Evolutionary conservation across 169 alveolate species (phyloP), one percentile per base, ranked within the genome.

Genomic region (Babesia divergens): DNA sequence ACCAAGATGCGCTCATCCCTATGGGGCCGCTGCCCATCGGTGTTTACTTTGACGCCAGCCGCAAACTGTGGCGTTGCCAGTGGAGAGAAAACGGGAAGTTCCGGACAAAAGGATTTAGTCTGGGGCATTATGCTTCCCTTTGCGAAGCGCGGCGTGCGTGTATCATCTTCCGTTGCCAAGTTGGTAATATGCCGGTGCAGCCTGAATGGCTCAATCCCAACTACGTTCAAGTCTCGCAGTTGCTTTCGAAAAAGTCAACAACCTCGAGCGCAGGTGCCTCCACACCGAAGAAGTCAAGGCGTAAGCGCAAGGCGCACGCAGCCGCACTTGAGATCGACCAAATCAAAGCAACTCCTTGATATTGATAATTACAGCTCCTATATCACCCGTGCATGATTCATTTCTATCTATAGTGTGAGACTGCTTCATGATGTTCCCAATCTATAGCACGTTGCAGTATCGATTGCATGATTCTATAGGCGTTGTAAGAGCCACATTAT

Each of bases 61-160:
- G 96, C 20, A 90, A 90, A 72, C 83, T 91, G 6, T 91, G 96
- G 96, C 77, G 96, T 35, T 91, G 96, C 71, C 96, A 91, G 72
- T 91, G 96, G 96, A 79, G 93, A 29, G 96, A 91, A 70, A 91
- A 91, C 52, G 96, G 96, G 28, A 82, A 92, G 51, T 91, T 91
- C 82, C 82, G 89, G 51, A 91, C 96, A 6, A 91, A 91, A 43
- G 95, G 96, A 26, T 91, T 91, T 51, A 86, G 94, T 16, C 79
- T 91, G 38, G 89, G 89, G 20, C 93, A 89, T 54, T 89, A 90
- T 56, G 74, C 83, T n/a, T 86, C 95, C 4, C 88, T 91, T 42
- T 89, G 87, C 54, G 95, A 90, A 40, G 96, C 96, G 18, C 52
- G 94, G 13, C 77, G 89, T 40, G 94, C 94, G 18, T 89, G 94